Percentiles rank a stretch among this genome's conserved stretches.
These are phyloP conservation scores for Botrytis aclada DNA, from an alignment of 2,329 filamentous ascomycete genomes.

Conservation along the genomic window DNA sequence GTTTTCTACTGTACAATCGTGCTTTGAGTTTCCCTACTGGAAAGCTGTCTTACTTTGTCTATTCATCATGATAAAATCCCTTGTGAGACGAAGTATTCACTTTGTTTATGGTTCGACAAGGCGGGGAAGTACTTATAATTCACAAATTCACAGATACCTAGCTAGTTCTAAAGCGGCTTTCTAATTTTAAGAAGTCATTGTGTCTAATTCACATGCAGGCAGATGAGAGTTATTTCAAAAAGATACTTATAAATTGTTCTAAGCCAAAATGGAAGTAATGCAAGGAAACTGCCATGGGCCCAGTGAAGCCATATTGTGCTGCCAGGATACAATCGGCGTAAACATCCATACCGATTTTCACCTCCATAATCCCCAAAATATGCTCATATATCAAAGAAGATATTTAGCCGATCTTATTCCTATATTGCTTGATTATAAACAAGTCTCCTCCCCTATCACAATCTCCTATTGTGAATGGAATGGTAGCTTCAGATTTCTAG, in stretches of 20 bases:
- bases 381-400: not conserved
- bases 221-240: not conserved
- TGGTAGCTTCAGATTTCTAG: no score
- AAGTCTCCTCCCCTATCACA: no score
- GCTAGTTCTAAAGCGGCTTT: not conserved
- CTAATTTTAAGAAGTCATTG: not conserved
- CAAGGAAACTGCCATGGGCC: no score
- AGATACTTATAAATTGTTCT: not conserved
- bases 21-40: not conserved
- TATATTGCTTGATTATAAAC: fast-evolving
- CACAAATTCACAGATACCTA: not conserved
- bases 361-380: no score
- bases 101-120: not conserved
- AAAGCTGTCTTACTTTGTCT: not conserved
- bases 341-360: not conserved
- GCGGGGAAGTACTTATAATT: not conserved
- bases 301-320: not conserved
- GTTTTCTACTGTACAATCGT: not conserved
- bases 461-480: no score
- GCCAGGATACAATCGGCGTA: not conserved
- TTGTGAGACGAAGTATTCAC: not conserved
- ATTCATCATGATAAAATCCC: not conserved
- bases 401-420: not conserved
- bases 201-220: not conserved
- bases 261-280: not conserved